These are phyloP conservation scores for Iris macrosiphon DNA, from an alignment of 106 monocot species.

Conservation along the genomic window DNA sequence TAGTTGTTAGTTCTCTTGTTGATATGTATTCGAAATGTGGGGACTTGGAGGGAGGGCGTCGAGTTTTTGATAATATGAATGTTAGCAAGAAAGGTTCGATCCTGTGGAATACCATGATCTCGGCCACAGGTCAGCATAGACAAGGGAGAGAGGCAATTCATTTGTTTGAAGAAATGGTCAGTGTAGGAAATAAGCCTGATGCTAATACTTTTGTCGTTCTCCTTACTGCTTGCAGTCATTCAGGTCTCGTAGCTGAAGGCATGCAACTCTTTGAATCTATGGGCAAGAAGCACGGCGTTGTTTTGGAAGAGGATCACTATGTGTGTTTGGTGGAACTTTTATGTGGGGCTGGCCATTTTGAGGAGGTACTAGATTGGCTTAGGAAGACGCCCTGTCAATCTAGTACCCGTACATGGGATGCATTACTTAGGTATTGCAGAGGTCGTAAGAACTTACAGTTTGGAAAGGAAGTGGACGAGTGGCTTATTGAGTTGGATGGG, in stretches of 20 bases:
- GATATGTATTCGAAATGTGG: conserved; percentile 96
- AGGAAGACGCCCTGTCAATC: conserved; percentile 23
- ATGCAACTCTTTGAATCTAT: conserved; percentile 49
- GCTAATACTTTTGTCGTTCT: conserved; percentile 47
- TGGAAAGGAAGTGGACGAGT: conserved; percentile 31
- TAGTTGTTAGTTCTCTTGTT: conserved; percentile 56
- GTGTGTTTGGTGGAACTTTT: conserved; percentile 70
- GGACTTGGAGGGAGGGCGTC: conserved; percentile 22
- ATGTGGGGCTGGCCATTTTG: conserved; percentile 38
- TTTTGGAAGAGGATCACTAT: conserved; percentile 53
- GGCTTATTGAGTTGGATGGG: conserved; percentile 28
- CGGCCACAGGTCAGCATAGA: conserved; percentile 64
- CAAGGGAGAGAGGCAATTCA: conserved; percentile 31
- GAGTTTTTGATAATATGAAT: conserved; percentile 31
- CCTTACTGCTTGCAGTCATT: conserved; percentile 64
- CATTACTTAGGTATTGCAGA: conserved; percentile 52
- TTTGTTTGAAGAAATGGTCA: conserved; percentile 53
- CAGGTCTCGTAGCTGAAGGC: conserved; percentile 57
- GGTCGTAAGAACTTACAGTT: conserved; percentile 37
- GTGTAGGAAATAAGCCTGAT: conserved; percentile 29
- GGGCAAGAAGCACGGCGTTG: conserved; percentile 30
- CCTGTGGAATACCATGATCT: conserved; percentile 73
- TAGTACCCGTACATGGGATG: conserved; percentile 39
- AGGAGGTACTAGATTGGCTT: conserved; percentile 48
- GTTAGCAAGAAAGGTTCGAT: conserved; percentile 33